Conservation (phyloP, 345 rosid genomes). For the Citrus reticulata region DNA sequence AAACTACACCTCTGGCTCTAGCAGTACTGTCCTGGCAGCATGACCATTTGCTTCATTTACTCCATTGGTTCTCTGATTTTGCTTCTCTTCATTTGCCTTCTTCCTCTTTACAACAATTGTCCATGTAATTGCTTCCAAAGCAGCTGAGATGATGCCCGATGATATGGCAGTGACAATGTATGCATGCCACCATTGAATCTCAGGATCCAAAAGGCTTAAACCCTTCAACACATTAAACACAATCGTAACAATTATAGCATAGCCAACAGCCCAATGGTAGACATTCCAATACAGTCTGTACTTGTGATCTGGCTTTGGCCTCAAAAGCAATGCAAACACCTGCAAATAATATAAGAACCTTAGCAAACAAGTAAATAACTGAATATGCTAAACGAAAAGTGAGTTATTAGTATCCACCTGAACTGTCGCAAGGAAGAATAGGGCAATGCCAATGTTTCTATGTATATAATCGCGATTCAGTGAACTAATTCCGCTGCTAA, state of each 20-base stretch:
- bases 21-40: neutral
- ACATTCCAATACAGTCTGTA: constrained; percentile 74
- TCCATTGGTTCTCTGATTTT: constrained; percentile 19
- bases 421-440: constrained; percentile 67
- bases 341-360: neutral
- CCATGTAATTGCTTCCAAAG: constrained; percentile 69
- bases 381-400: neutral
- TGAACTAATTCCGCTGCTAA: constrained; percentile 43
- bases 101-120: constrained; percentile 50
- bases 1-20: neutral
- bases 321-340: constrained; percentile 64
- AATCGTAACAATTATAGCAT: constrained; percentile 43
- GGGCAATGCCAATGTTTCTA: constrained; percentile 58
- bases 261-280: constrained; percentile 72
- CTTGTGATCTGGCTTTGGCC: constrained; percentile 84
- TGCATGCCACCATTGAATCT: constrained; percentile 47
- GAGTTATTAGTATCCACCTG: constrained; percentile 41
- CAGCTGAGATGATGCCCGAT: constrained; percentile 36
- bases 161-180: constrained; percentile 44
- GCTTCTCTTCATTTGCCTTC: constrained; percentile 28
- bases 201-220: constrained; percentile 50
- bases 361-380: too few species aligned
- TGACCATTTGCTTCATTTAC: constrained; percentile 11
- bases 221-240: constrained; percentile 60
- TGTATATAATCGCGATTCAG: constrained; percentile 37